Conservation (phyloP, 2,329 filamentous ascomycete species). For the Xylariaceae sp. region DNA sequence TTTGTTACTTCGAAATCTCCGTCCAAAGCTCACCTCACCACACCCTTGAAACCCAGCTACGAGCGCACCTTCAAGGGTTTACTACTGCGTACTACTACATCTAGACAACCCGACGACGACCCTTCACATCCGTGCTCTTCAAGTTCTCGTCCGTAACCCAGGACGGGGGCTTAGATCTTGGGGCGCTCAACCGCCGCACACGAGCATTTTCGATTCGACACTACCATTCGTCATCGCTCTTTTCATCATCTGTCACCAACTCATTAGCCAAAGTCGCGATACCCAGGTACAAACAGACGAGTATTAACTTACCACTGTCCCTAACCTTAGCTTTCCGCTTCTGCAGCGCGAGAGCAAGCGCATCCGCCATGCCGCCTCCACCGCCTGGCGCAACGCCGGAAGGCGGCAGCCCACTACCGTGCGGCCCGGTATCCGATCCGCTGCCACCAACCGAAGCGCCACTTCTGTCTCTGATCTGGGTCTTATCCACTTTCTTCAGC, state of each 20-base stretch:
- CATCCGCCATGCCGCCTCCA: constrained; percentile 71
- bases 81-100: too few species aligned
- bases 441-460: constrained; percentile 53
- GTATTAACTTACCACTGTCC: constrained; percentile 74
- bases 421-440: constrained; percentile 43
- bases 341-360: constrained; percentile 71
- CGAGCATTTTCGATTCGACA: constrained; percentile 22
- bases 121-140: too few species aligned
- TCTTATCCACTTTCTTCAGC: constrained; percentile 71
- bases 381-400: constrained; percentile 49
- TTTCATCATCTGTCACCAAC: constrained; percentile 63
- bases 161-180: too few species aligned
- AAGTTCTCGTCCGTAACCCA: too few species aligned
- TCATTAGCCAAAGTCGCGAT: constrained; percentile 5
- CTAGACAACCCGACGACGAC: too few species aligned
- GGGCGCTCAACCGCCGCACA: constrained; percentile 4
- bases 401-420: constrained; percentile 49
- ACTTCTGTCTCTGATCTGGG: constrained; percentile 69
- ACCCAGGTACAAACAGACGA: background rate
- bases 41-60: too few species aligned
- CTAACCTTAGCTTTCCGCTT: constrained; percentile 92
- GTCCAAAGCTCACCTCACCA: too few species aligned
- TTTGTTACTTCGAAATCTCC: too few species aligned
- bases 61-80: too few species aligned
- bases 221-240: constrained; percentile 72